A percentile compares a stretch with the other conserved stretches of the same genome.
Conservation (phyloP, 345 rosid species). For the Eucalyptus erythrocorys region DNA sequence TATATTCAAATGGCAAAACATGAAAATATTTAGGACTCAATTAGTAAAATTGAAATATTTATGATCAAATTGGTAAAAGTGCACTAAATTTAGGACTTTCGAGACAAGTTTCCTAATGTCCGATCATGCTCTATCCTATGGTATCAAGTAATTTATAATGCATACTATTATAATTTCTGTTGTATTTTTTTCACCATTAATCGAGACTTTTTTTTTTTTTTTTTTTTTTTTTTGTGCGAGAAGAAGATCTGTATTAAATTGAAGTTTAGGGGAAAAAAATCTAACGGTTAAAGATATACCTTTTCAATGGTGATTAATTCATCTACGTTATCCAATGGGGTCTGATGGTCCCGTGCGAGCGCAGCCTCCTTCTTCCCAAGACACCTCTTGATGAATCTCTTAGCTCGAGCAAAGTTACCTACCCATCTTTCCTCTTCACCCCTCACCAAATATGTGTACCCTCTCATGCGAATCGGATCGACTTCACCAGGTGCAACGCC, state of each 20-base stretch:
- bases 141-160: neutral
- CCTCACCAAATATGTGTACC: neutral
- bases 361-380: neutral
- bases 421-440: neutral
- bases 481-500: neutral
- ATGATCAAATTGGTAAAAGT: too few relatives aligned
- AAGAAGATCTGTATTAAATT: too few relatives aligned
- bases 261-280: neutral
- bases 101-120: neutral
- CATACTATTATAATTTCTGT: too few relatives aligned
- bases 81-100: too few relatives aligned
- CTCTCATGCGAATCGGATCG: neutral
- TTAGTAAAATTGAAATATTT: too few relatives aligned
- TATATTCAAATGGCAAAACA: too few relatives aligned
- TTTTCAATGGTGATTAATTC: neutral
- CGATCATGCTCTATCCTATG: neutral
- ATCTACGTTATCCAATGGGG: too few relatives aligned
- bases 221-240: neutral
- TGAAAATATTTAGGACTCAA: rapidly evolving
- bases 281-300: neutral
- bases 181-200: too few relatives aligned
- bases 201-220: too few relatives aligned
- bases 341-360: neutral
- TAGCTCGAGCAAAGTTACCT: rapidly evolving
- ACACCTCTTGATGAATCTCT: neutral